phyloP scores from a whole-genome alignment of 192 early-diverging fungal genomes.

The Blastocladiella britannica region DNA sequence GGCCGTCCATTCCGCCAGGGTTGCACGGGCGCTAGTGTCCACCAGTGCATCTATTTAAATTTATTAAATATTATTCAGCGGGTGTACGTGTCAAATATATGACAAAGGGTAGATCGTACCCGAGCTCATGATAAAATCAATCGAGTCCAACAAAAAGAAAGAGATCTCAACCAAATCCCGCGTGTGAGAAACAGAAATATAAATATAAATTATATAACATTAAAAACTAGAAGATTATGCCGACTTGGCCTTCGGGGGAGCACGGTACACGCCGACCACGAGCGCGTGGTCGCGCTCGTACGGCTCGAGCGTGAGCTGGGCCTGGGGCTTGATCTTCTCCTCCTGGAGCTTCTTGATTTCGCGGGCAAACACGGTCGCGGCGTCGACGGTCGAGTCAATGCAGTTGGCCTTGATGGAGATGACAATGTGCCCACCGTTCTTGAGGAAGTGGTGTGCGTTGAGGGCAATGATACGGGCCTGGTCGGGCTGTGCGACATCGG shows the following conservation, averaged over 20 bases:
- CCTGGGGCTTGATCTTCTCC: conserved; percentile 56
- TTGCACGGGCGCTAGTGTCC: too few species aligned
- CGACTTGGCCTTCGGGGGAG: conserved; percentile 11
- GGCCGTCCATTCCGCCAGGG: too few species aligned
- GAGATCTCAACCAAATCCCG: too few species aligned
- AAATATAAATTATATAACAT: too few species aligned
- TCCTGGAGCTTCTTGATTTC: conserved; percentile 92
- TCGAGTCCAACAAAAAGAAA: too few species aligned
- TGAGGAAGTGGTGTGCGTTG: conserved; percentile 94
- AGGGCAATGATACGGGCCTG: conserved; percentile 97
- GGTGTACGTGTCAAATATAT: too few species aligned
- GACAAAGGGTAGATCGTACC: too few species aligned
- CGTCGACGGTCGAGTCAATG: conserved; percentile 97
- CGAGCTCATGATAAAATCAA: too few species aligned
- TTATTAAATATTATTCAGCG: too few species aligned
- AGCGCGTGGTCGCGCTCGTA: conserved; percentile 98
- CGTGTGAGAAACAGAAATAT: too few species aligned
- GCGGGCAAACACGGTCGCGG: conserved; percentile 83
- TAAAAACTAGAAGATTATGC: too few species aligned
- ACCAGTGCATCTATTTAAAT: too few species aligned
- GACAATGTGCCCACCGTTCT: conserved; percentile 90
- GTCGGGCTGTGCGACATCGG: conserved; percentile 98
- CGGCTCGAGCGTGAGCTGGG: conserved; percentile 77
- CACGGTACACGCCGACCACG: conserved; percentile 71
- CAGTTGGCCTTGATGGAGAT: conserved; percentile 99